Percentiles rank a stretch among this genome's conserved stretches.
These are phyloP conservation scores for Lonicera japonica DNA, from an alignment of 129 eudicot genomes.

Conservation along the genomic window DNA sequence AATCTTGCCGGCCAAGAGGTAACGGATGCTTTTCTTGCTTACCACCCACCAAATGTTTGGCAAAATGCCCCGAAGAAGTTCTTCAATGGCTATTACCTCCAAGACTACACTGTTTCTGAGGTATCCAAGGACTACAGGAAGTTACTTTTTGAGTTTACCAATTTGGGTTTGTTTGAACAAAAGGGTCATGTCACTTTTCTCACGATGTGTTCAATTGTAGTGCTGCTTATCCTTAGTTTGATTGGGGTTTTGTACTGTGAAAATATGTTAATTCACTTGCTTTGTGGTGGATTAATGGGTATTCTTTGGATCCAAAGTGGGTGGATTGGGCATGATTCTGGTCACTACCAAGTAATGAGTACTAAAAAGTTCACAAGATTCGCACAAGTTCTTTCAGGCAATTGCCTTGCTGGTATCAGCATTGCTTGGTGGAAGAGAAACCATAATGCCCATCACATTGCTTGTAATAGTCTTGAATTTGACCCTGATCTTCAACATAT, in stretches of 20 bases:
- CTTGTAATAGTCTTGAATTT: conserved; percentile 59
- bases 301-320: conserved; percentile 69
- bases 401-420: conserved; percentile 64
- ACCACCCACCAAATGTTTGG: conserved; percentile 48
- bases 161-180: conserved; percentile 56
- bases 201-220: conserved; percentile 22
- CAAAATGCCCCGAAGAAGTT: conserved; percentile 32
- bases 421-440: conserved; percentile 76
- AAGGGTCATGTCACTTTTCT: conserved; percentile 45
- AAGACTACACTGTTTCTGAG: conserved; percentile 58
- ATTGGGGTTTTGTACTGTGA: conserved; percentile 48
- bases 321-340: conserved; percentile 81
- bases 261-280: conserved; percentile 27
- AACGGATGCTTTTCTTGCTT: conserved; percentile 60
- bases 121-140: conserved; percentile 58
- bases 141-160: conserved; percentile 41
- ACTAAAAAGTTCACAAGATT: conserved; percentile 22
- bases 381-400: conserved; percentile 44
- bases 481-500: conserved; percentile 72
- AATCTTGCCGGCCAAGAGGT: conserved; percentile 71
- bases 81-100: conserved; percentile 45
- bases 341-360: conserved; percentile 63
- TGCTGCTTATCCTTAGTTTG: conserved; percentile 37
- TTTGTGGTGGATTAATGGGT: conserved; percentile 54
- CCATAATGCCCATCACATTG: conserved; percentile 72